Evolutionary conservation across 2,329 filamentous ascomycete species (phyloP).

Genomic region (Diplodia mutila): DNA sequence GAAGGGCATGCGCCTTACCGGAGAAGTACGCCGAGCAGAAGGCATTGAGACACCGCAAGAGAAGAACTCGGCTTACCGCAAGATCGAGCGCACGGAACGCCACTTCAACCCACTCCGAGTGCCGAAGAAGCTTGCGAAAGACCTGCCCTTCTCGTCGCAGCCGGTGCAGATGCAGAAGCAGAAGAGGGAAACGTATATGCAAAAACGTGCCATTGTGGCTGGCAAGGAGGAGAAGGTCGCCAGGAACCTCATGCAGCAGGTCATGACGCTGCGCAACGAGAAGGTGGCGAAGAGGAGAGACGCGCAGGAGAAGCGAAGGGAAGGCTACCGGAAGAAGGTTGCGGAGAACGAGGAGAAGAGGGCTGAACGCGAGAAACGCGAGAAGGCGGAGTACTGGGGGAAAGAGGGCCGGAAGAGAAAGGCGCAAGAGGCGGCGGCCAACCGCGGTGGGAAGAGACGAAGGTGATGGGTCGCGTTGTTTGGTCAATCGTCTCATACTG

Average conservation of each 20-base stretch:
- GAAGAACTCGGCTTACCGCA: slow-evolving; percentile 83
- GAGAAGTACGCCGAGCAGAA: slow-evolving; percentile 80
- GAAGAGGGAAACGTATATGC: slow-evolving; percentile 82
- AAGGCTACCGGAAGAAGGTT: slow-evolving; percentile 80
- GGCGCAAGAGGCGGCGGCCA: slow-evolving; percentile 50
- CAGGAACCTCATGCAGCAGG: slow-evolving; percentile 86
- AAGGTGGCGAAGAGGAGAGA: slow-evolving; percentile 79
- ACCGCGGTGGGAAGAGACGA: slow-evolving; percentile 19
- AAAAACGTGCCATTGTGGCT: slow-evolving; percentile 88
- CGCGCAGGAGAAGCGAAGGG: slow-evolving; percentile 87
- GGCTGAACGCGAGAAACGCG: slow-evolving; percentile 81
- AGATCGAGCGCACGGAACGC: slow-evolving; percentile 55
- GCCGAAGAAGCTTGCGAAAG: slow-evolving; percentile 77
- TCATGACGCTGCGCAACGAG: slow-evolving; percentile 87
- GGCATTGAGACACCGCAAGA: slow-evolving; percentile 75
- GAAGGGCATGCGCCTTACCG: slow-evolving; percentile 92
- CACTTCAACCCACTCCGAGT: slow-evolving; percentile 68
- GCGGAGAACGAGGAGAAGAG: slow-evolving; percentile 84
- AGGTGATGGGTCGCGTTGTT: slow-evolving; percentile 17
- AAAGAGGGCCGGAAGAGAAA: slow-evolving; percentile 83
- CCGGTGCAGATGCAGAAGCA: slow-evolving; percentile 81
- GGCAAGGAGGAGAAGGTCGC: slow-evolving; percentile 85
- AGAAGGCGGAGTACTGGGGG: slow-evolving; percentile 91
- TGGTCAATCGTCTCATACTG: not conserved
- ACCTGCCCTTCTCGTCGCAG: slow-evolving; percentile 91